Conservation (phyloP, 345 rosid species). For the Salix purpurea region DNA sequence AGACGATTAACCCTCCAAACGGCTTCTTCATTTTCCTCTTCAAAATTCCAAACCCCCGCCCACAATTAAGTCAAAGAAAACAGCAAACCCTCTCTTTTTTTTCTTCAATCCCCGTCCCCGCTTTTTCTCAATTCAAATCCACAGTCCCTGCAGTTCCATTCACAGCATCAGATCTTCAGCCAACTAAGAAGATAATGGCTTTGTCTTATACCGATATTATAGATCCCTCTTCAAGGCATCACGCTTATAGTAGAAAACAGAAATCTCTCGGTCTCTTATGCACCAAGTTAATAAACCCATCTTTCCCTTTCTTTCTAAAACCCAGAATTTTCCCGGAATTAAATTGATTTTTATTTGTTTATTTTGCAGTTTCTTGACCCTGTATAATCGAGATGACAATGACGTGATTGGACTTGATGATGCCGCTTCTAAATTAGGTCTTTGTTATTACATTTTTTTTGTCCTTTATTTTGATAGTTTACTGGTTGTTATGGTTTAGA, state of each 20-base stretch:
- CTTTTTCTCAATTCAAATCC: not conserved
- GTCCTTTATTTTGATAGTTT: not conserved
- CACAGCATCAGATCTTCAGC: not conserved
- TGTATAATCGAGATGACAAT: slow-evolving; percentile 63
- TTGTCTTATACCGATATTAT: not conserved
- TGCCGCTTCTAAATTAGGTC: slow-evolving; percentile 73
- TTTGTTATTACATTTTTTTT: not conserved
- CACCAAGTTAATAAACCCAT: slow-evolving; percentile 49
- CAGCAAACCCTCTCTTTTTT: not conserved
- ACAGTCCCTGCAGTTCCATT: not conserved
- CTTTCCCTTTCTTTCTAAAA: not conserved
- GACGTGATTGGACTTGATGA: slow-evolving; percentile 78
- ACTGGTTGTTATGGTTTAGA: not conserved
- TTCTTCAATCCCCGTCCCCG: not conserved
- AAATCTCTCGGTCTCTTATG: slow-evolving; percentile 90
- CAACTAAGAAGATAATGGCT: not conserved
- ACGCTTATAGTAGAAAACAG: slow-evolving; percentile 69
- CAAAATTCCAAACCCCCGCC: slow-evolving; percentile 1
- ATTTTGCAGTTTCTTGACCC: slow-evolving; percentile 56
- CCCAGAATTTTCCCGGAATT: not conserved
- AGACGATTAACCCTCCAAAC: not conserved
- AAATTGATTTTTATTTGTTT: not conserved
- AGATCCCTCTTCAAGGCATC: slow-evolving; percentile 31
- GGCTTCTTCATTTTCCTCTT: not conserved
- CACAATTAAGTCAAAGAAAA: too few species aligned